These are phyloP conservation scores for Paecilomyces sp. DNA, from an alignment of 2,329 filamentous ascomycete genomes.

Conservation along the genomic window DNA sequence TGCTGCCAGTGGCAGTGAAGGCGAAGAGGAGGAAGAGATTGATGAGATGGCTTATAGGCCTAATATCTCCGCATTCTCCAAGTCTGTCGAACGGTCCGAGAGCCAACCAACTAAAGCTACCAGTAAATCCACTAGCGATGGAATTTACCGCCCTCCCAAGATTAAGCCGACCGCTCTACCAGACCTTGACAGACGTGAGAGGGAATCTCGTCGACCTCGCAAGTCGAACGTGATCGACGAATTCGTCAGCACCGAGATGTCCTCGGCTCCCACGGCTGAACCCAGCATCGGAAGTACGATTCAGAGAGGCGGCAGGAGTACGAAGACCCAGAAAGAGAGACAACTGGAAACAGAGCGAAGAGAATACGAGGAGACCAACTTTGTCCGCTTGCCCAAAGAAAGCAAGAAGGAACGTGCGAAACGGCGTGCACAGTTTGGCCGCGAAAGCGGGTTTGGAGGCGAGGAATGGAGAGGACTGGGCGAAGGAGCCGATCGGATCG, in stretches of 20 bases:
- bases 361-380: slow-evolving; percentile 89
- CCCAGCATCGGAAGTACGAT: slow-evolving; percentile 92
- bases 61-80: slow-evolving; percentile 45
- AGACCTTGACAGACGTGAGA: slow-evolving; percentile 52
- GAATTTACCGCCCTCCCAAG: slow-evolving; percentile 81
- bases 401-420: slow-evolving; percentile 79
- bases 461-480: slow-evolving; percentile 88
- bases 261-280: slow-evolving; percentile 70
- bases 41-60: slow-evolving; percentile 58
- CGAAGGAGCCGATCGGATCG: slow-evolving; percentile 79
- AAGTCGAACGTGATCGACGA: slow-evolving; percentile 87
- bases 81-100: slow-evolving; percentile 27
- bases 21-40: slow-evolving; percentile 38
- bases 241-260: slow-evolving; percentile 80
- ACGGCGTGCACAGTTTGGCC: slow-evolving; percentile 39
- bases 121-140: slow-evolving; percentile 41
- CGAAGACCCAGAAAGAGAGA: slow-evolving; percentile 69
- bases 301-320: slow-evolving; percentile 65
- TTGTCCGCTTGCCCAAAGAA: slow-evolving; percentile 75
- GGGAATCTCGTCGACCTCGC: slow-evolving; percentile 53
- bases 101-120: slow-evolving; percentile 14
- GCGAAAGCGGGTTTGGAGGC: slow-evolving; percentile 65
- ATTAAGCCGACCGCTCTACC: slow-evolving; percentile 85
- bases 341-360: slow-evolving; percentile 70
- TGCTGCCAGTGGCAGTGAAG: slow-evolving; percentile 7